These are phyloP conservation scores for Cyphellophora attinorum DNA, from an alignment of 2,329 filamentous ascomycete genomes.

Conservation along the genomic window DNA sequence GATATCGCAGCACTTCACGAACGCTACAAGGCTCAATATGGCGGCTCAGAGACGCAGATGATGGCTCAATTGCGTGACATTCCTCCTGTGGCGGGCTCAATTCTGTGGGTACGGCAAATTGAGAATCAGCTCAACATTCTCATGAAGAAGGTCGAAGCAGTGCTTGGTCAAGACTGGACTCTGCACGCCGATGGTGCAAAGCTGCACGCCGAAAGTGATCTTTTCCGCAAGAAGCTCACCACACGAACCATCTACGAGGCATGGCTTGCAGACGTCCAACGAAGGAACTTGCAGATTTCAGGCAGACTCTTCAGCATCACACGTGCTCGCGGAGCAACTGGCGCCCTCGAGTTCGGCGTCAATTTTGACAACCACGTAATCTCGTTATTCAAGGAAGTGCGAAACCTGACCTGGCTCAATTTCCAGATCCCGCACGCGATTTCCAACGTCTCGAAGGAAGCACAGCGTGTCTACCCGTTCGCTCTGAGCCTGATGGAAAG, in stretches of 20 bases:
- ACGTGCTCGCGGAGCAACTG: constrained; percentile 81
- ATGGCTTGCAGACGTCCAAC: constrained; percentile 83
- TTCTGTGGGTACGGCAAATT: constrained; percentile 96
- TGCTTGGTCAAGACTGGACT: constrained; percentile 89
- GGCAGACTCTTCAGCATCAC: constrained; percentile 85
- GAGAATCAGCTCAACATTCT: constrained; percentile 91
- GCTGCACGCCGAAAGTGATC: constrained; percentile 77
- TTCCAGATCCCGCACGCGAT: constrained; percentile 91
- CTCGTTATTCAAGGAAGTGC: constrained; percentile 94
- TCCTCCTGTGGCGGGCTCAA: constrained; percentile 89
- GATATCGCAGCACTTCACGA: constrained; percentile 91
- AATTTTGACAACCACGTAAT: constrained; percentile 98
- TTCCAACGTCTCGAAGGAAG: constrained; percentile 93
- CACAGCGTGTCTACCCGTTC: constrained; percentile 96
- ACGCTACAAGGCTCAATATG: constrained; percentile 98
- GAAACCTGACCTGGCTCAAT: constrained; percentile 90
- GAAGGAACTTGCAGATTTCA: constrained; percentile 81
- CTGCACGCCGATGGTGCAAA: constrained; percentile 92
- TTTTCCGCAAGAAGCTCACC: constrained; percentile 94
- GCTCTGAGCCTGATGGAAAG: constrained; percentile 98
- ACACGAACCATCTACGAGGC: constrained; percentile 90
- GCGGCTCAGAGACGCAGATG: constrained; percentile 91
- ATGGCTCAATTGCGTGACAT: constrained; percentile 97
- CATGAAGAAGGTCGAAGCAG: constrained; percentile 98
- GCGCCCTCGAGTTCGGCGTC: constrained; percentile 76